A percentile compares a stretch with the other conserved stretches of the same genome.
Evolutionary conservation across 805 yeast species (phyloP).

Genomic region (Brettanomyces bruxellensis): DNA sequence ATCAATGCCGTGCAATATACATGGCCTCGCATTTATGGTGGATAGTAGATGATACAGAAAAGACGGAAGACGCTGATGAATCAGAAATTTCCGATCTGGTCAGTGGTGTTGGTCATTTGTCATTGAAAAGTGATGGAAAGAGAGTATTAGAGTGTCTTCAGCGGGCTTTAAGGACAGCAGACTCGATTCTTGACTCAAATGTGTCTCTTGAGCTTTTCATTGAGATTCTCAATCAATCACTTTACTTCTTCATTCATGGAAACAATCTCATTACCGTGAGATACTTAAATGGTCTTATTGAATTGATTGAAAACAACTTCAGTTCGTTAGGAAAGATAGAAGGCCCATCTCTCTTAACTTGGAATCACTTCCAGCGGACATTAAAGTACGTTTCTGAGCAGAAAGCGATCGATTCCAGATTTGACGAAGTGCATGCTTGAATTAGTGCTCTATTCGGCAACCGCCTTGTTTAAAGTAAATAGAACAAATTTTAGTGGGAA

Average conservation of each 20-base stretch:
- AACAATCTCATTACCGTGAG: slow-evolving; percentile 58
- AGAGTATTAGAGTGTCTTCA: slow-evolving; percentile 88
- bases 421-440: slow-evolving; percentile 18
- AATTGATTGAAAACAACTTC: slow-evolving; percentile 62
- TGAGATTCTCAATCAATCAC: slow-evolving; percentile 79
- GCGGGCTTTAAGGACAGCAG: slow-evolving; percentile 82
- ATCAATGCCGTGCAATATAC: slow-evolving; percentile 88
- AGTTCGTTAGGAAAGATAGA: slow-evolving; percentile 22
- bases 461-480: too few relatives aligned
- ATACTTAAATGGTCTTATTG: slow-evolving; percentile 81
- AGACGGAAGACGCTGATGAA: slow-evolving; percentile 28
- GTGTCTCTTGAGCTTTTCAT: slow-evolving; percentile 76
- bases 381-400: slow-evolving; percentile 62
- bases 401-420: slow-evolving; percentile 60
- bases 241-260: slow-evolving; percentile 80
- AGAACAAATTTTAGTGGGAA: too few relatives aligned
- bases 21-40: slow-evolving; percentile 90
- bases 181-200: slow-evolving; percentile 78
- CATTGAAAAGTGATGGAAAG: slow-evolving; percentile 37
- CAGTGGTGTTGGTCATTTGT: slow-evolving; percentile 29
- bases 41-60: slow-evolving; percentile 53
- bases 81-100: slow-evolving; percentile 2
- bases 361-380: slow-evolving; percentile 61
- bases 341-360: slow-evolving; percentile 26
- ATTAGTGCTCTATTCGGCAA: too few relatives aligned